A percentile compares a stretch with the other conserved stretches of the same genome.
Evolutionary conservation across 176 grass and related monocot species (phyloP).

Genomic region (Triticum monococcum): DNA sequence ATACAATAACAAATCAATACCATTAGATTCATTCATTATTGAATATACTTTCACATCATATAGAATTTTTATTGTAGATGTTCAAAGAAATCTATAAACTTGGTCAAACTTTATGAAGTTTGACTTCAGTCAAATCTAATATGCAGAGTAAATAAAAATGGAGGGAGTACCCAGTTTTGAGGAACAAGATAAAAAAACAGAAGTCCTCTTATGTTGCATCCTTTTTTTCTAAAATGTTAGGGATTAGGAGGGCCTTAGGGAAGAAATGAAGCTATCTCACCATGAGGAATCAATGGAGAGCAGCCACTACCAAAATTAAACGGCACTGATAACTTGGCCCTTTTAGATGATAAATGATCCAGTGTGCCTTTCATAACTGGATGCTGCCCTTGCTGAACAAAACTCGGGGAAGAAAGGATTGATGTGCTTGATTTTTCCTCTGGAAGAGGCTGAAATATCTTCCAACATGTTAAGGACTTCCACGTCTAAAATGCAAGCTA

Average conservation of each 20-base stretch:
- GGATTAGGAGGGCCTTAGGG: neutral
- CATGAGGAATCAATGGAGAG: constrained; percentile 63
- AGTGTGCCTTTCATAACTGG: constrained; percentile 18
- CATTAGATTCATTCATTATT: too few species aligned
- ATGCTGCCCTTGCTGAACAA: constrained; percentile 28
- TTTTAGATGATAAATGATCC: constrained; percentile 50
- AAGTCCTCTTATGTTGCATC: neutral
- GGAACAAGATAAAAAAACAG: neutral
- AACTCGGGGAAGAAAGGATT: constrained; percentile 41
- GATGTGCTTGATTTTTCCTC: constrained; percentile 65
- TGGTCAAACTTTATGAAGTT: too few species aligned
- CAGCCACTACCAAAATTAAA: constrained; percentile 53
- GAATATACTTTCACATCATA: too few species aligned
- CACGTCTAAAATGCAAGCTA: constrained; percentile 9
- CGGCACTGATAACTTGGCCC: constrained; percentile 48
- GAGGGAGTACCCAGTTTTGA: neutral
- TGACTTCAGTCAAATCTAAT: too few species aligned
- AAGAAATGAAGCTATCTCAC: constrained; percentile 40
- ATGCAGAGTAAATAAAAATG: too few species aligned
- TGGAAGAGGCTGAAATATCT: constrained; percentile 91
- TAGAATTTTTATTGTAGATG: too few species aligned
- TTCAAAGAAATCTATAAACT: too few species aligned
- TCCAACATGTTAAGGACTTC: constrained; percentile 51
- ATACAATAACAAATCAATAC: too few species aligned
- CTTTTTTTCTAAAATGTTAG: constrained; percentile 5